These are phyloP conservation scores for Cercospora sp. DNA, from an alignment of 2,329 filamentous ascomycete genomes.

Conservation along the genomic window DNA sequence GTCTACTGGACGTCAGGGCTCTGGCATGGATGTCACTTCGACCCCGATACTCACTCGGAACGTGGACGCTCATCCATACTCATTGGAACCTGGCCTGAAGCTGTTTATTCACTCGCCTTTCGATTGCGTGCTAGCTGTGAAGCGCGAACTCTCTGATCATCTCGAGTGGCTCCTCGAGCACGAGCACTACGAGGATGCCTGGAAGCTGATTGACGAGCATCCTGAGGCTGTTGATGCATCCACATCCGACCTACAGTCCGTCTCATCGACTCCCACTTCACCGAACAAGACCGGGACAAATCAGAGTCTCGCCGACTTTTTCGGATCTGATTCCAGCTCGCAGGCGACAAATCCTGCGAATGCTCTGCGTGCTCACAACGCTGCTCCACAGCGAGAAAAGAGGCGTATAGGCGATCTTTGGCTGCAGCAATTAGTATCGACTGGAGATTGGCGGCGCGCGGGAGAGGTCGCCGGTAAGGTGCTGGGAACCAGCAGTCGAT, in stretches of 20 bases:
- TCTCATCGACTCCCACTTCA: slow-evolving; percentile 43
- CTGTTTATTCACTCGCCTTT: slow-evolving; percentile 97
- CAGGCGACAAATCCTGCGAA: slow-evolving; percentile 40
- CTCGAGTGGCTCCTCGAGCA: slow-evolving; percentile 82
- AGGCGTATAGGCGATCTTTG: slow-evolving; percentile 87
- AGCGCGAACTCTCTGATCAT: slow-evolving; percentile 82
- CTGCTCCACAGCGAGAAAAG: slow-evolving; percentile 78
- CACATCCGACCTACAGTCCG: slow-evolving; percentile 40
- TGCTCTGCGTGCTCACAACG: slow-evolving; percentile 44
- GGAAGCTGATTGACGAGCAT: slow-evolving; percentile 85
- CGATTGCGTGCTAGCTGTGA: slow-evolving; percentile 90
- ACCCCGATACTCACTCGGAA: slow-evolving; percentile 32
- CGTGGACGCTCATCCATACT: slow-evolving; percentile 49
- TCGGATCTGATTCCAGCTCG: slow-evolving; percentile 63
- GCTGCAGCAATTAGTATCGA: slow-evolving; percentile 80
- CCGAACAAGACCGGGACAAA: slow-evolving; percentile 45
- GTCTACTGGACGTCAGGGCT: slow-evolving; percentile 41
- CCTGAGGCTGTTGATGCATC: slow-evolving; percentile 63
- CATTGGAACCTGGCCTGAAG: slow-evolving; percentile 63
- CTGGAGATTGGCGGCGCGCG: slow-evolving; percentile 73
- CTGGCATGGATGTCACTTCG: slow-evolving; percentile 35
- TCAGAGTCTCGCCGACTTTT: slow-evolving; percentile 45
- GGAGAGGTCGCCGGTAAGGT: slow-evolving; percentile 82
- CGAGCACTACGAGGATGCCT: slow-evolving; percentile 78
- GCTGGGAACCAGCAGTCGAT: slow-evolving; percentile 73